These are phyloP conservation scores for Monosporascus sp. DNA, from an alignment of 2,329 filamentous ascomycete genomes.

Conservation along the genomic window DNA sequence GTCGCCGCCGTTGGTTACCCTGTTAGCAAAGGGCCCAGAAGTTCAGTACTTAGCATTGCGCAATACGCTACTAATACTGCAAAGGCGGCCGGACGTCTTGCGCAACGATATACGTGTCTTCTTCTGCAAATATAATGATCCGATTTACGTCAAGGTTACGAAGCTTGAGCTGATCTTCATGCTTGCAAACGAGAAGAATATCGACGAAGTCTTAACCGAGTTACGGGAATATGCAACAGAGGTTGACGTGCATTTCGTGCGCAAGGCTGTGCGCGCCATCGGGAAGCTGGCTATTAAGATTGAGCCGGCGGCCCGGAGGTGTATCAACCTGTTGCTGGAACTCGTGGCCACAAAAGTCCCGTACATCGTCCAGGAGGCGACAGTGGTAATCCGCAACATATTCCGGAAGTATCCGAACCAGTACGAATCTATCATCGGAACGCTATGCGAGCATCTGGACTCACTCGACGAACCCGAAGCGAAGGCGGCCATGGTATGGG, in stretches of 20 bases:
- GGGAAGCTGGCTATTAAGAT: constrained; percentile 99
- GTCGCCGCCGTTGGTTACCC: constrained; percentile 88
- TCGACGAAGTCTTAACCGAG: constrained; percentile 90
- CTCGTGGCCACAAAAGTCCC: constrained; percentile 97
- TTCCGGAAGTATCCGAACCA: constrained; percentile 99
- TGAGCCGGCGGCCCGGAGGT: constrained; percentile 82
- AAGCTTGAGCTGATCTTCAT: constrained; percentile 99
- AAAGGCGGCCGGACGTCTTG: constrained; percentile 86
- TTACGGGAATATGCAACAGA: constrained; percentile 95
- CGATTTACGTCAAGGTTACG: constrained; percentile 98
- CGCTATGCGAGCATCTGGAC: constrained; percentile 92
- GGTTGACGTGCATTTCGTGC: constrained; percentile 97
- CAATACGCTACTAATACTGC: constrained; percentile 89
- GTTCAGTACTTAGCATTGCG: constrained; percentile 96
- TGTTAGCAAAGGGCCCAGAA: constrained; percentile 92
- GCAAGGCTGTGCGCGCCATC: constrained; percentile 94
- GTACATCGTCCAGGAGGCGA: constrained; percentile 98
- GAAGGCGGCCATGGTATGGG: constrained; percentile 98
- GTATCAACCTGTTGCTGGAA: constrained; percentile 88
- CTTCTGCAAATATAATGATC: constrained; percentile 99
- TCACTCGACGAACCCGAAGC: constrained; percentile 95
- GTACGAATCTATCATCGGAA: constrained; percentile 96
- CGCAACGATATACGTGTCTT: constrained; percentile 97
- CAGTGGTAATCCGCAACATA: constrained; percentile 97
- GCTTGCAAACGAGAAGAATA: constrained; percentile 93